phyloP scores from a whole-genome alignment of 345 rosid species.

The Raphanus sativus region DNA sequence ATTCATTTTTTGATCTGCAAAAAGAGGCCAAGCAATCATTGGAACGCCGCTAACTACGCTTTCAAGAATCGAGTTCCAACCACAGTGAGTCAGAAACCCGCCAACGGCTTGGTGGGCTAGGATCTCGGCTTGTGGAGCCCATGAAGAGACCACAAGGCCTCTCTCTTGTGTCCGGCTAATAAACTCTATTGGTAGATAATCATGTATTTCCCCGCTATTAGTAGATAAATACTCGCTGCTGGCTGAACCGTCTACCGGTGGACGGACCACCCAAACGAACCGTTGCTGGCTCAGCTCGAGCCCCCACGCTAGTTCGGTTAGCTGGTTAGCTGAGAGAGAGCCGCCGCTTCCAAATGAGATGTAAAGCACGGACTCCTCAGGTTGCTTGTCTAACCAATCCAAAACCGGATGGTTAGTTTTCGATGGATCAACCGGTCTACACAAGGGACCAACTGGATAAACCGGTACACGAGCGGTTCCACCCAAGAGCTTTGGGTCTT shows the following conservation, averaged over 20 bases:
- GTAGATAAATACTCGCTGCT: conserved; percentile 1
- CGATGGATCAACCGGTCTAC: conserved; percentile 23
- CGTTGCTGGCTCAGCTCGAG: conserved; percentile 34
- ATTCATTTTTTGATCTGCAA: conserved; percentile 32
- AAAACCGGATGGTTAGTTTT: conserved; percentile 4
- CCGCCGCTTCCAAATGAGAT: conserved; percentile 80
- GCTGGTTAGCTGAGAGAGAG: conserved; percentile 28
- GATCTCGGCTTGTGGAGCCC: conserved; percentile 74
- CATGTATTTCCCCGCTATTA: not conserved
- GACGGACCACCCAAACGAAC: conserved; percentile 39
- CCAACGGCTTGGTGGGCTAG: conserved; percentile 55
- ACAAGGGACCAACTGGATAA: conserved; percentile 37
- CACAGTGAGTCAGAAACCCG: conserved; percentile 68
- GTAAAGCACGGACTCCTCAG: conserved; percentile 50
- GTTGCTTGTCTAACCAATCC: conserved; percentile 62
- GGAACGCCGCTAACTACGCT: conserved; percentile 39
- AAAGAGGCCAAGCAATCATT: conserved; percentile 61
- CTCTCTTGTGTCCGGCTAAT: conserved; percentile 15
- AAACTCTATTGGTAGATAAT: conserved; percentile 25
- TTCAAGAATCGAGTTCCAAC: conserved; percentile 81
- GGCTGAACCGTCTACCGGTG: conserved; percentile 16
- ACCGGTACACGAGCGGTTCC: conserved; percentile 34
- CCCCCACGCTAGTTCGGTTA: conserved; percentile 37
- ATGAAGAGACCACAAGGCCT: conserved; percentile 29
- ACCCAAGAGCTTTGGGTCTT: conserved; percentile 31